A percentile compares a stretch with the other conserved stretches of the same genome.
Conservation (phyloP, 2,329 filamentous ascomycete genomes). For the Hymenoscyphus salicellus region DNA sequence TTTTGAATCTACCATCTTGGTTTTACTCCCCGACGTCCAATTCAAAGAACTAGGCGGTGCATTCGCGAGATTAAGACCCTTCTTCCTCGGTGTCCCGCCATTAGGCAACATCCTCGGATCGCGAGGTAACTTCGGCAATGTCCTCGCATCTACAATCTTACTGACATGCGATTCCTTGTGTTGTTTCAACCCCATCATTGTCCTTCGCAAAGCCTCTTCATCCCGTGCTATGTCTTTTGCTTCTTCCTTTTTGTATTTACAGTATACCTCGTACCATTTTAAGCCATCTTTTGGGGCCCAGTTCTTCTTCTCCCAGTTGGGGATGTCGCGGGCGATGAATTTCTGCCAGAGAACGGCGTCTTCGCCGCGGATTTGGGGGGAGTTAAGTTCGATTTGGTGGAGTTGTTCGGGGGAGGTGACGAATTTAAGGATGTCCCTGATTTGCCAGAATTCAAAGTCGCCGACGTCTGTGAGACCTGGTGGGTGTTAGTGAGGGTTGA, state of each 20-base stretch:
- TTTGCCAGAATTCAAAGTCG: conserved; percentile 63
- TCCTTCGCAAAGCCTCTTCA: conserved; percentile 52
- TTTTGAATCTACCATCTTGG: conserved; percentile 50
- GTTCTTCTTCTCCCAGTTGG: conserved; percentile 58
- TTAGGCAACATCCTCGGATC: conserved; percentile 38
- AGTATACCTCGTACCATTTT: conserved; percentile 77
- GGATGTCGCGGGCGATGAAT: conserved; percentile 75
- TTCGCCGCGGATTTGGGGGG: conserved; percentile 70
- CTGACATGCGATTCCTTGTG: conserved; percentile 56
- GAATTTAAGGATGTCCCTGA: conserved; percentile 65
- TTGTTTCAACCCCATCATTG: conserved; percentile 55
- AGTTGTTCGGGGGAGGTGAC: conserved; percentile 74
- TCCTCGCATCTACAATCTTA: conserved; percentile 52
- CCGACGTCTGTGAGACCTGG: conserved; percentile 66
- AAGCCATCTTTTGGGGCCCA: conserved; percentile 63
- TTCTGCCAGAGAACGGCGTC: conserved; percentile 73
- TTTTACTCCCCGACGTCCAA: conserved; percentile 50
- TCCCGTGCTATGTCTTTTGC: conserved; percentile 56
- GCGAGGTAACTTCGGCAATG: conserved; percentile 45
- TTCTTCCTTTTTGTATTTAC: conserved; percentile 61
- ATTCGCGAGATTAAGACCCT: conserved; percentile 32
- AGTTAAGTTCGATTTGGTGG: conserved; percentile 68
- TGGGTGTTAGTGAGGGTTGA: conserved; percentile 14
- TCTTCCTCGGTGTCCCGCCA: conserved; percentile 34
- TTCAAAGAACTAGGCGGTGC: conserved; percentile 38